Base-by-base conservation (phyloP, 176 grass and related monocot species). In the Triticum timopheevii region DNA sequence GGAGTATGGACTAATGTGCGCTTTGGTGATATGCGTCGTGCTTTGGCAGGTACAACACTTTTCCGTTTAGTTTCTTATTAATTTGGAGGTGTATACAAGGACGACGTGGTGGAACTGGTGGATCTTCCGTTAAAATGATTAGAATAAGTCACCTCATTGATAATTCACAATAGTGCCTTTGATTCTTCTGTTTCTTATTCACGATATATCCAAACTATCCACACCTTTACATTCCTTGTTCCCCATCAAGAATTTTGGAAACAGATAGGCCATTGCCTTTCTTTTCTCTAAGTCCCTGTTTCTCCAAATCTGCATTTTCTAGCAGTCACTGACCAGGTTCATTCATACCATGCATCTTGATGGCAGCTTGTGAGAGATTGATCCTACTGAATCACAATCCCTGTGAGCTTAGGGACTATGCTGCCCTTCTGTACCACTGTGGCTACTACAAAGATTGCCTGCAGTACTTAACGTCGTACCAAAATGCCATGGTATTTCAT, bases 1-100 rank as follows among this genome's bases (percentile, higher is more conserved):
- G 93, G 92, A 27, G 88, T 98, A 89, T 94, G 92, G 93, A 96
- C 96, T 56, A 96, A 82, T 50, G 93, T 84, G 15, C 84, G 90
- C 23, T 98, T 94, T 73, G 96, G 96, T 88, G 96, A 98, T 83
- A 96, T 98, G 96, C 90, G 82, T 8, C 92, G 90, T 85, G 90
- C 96, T 75, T 92, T 95, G 86, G 89, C 95, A 92, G 95, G 93
- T 98, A 87, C 4, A 6, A 2, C 4, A 78, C 64, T n/a, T 72
- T 56, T 79, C 38, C 13, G 20, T 77, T 82, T 83, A 78, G 40
- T 44, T 13, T 54, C 11, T 77, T 61, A 16, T 66, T 16, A 36
- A 8, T 73, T 77, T 54, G 17, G 16, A 33, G 73, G 36, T 81
- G 10, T 67, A 67, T 50, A 67, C 16, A 13, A 67, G 62, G 13